These are phyloP conservation scores for Trifolium repens DNA, from an alignment of 306 rosid genomes.

Conservation along the genomic window DNA sequence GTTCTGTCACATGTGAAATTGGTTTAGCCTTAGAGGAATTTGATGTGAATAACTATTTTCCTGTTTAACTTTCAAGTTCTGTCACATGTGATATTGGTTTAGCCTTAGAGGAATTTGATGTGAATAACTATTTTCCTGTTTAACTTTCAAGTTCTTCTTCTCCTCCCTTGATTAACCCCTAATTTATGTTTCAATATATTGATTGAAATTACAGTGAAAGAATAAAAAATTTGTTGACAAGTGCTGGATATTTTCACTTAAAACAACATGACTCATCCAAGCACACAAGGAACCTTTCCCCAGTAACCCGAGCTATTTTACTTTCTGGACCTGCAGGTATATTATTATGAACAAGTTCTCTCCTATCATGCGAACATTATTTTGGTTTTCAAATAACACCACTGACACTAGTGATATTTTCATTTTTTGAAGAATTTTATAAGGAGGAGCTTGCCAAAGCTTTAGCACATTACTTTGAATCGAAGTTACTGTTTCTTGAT, in stretches of 20 bases:
- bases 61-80: background rate
- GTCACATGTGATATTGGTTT: background rate
- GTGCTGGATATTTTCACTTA: slow-evolving; percentile 75
- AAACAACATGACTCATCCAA: slow-evolving; percentile 65
- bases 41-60: background rate
- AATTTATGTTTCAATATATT: slow-evolving; percentile 22
- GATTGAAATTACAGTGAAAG: slow-evolving; percentile 59
- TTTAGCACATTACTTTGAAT: slow-evolving; percentile 67
- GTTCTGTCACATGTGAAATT: background rate
- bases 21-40: background rate
- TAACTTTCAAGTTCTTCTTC: background rate
- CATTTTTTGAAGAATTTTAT: slow-evolving; percentile 65
- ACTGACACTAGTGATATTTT: slow-evolving; percentile 23
- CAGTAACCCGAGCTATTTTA: slow-evolving; percentile 79
- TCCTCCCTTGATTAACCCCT: background rate
- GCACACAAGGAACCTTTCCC: slow-evolving; percentile 79
- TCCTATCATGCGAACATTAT: slow-evolving; percentile 6
- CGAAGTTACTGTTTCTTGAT: slow-evolving; percentile 80
- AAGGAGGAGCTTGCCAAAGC: slow-evolving; percentile 80
- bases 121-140: background rate
- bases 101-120: background rate
- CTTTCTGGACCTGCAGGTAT: slow-evolving; percentile 85
- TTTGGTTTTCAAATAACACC: slow-evolving; percentile 1
- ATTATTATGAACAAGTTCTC: background rate
- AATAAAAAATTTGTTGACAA: slow-evolving; percentile 66